Conservation (phyloP, 163 green algal genomes). For the Chlamydomonas reinhardtii region DNA sequence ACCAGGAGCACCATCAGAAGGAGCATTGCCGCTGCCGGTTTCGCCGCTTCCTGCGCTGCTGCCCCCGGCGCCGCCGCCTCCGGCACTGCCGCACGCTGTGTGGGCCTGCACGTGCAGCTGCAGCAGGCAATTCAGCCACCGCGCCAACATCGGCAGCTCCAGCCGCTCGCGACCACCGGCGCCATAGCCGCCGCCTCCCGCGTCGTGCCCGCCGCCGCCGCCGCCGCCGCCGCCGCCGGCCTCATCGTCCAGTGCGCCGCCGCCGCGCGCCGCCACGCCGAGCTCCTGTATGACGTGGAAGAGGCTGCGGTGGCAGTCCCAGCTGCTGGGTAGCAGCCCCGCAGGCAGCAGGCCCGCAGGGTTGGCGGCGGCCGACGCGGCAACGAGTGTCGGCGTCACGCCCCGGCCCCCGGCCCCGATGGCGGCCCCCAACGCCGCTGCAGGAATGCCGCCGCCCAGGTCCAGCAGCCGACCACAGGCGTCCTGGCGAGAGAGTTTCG, state of each 20-base stretch:
- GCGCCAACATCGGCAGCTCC: constrained; percentile 33
- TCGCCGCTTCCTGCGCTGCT: background rate
- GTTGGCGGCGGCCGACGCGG: too few species aligned
- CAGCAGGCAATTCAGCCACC: constrained; percentile 30
- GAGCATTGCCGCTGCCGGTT: too few species aligned
- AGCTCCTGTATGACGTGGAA: constrained; percentile 13
- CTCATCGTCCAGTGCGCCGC: background rate
- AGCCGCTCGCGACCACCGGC: background rate
- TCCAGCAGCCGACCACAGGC: background rate
- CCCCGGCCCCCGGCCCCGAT: too few species aligned
- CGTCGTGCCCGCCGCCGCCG: background rate
- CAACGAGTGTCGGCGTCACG: too few species aligned
- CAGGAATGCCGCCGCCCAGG: background rate
- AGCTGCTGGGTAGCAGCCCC: background rate
- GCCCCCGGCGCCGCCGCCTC: background rate
- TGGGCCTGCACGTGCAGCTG: constrained; percentile 30
- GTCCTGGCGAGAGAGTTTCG: background rate
- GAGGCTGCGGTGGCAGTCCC: constrained; percentile 31
- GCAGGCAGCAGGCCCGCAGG: background rate
- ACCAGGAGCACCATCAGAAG: too few species aligned
- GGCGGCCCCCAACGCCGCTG: background rate
- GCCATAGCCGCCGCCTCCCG: too few species aligned
- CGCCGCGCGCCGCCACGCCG: background rate
- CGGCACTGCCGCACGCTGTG: background rate
- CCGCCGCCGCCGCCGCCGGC: background rate